phyloP scores from a whole-genome alignment of 805 yeast genomes.

The Candida sithepensis region DNA sequence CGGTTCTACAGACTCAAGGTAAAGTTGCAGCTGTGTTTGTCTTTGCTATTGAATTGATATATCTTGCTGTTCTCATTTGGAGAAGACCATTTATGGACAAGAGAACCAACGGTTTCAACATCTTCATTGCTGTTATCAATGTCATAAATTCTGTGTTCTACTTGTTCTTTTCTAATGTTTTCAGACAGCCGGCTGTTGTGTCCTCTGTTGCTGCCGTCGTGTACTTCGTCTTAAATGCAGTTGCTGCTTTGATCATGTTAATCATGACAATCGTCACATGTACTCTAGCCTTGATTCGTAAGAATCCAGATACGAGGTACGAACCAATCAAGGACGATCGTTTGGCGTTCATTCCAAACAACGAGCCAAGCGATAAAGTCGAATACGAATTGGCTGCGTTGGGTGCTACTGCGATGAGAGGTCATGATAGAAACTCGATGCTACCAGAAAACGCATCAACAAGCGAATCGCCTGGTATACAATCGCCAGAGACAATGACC shows the following conservation, averaged over 20 bases:
- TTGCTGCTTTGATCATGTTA: conserved; percentile 75
- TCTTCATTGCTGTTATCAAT: conserved; percentile 75
- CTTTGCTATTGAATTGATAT: conserved; percentile 70
- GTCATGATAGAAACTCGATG: conserved; percentile 44
- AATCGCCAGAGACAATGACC: conserved; percentile 19
- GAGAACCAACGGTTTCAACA: conserved; percentile 90
- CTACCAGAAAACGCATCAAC: conserved; percentile 24
- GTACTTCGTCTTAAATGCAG: conserved; percentile 85
- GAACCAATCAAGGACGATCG: conserved; percentile 97
- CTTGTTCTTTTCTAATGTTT: conserved; percentile 81
- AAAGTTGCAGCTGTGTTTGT: conserved; percentile 76
- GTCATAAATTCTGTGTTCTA: conserved; percentile 82
- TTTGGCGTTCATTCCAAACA: conserved; percentile 81
- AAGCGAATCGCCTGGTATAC: conserved; percentile 23
- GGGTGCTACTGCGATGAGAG: conserved; percentile 66
- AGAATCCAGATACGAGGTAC: conserved; percentile 93
- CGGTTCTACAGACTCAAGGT: conserved; percentile 78
- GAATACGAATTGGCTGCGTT: conserved; percentile 69
- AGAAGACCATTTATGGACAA: conserved; percentile 91
- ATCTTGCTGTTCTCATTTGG: conserved; percentile 62
- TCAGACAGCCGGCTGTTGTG: conserved; percentile 82
- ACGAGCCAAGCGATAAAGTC: conserved; percentile 34
- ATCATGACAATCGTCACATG: conserved; percentile 88
- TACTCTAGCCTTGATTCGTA: conserved; percentile 73
- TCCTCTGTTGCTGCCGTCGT: conserved; percentile 90